Percentiles rank a stretch among this genome's conserved stretches.
Conservation (phyloP, 2,329 filamentous ascomycete species). For the Penicillium sp. region DNA sequence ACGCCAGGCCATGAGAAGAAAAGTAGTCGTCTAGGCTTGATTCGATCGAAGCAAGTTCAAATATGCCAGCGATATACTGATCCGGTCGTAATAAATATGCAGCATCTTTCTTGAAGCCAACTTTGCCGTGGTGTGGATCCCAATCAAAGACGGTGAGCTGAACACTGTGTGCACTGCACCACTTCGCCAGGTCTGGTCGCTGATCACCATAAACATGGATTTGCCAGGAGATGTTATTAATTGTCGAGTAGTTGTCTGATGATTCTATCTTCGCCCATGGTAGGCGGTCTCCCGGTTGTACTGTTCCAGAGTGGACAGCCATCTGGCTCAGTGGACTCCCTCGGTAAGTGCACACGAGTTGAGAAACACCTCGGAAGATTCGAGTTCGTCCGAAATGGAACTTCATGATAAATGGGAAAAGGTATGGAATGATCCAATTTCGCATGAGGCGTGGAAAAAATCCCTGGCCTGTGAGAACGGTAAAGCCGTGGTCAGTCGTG, state of each 20-base stretch:
- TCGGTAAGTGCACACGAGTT: constrained; percentile 48
- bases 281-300: constrained; percentile 51
- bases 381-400: constrained; percentile 19
- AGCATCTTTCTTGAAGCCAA: constrained; percentile 24
- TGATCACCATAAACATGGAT: constrained; percentile 32
- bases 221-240: constrained; percentile 30
- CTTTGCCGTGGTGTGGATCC: constrained; percentile 21
- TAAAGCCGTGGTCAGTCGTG: constrained; percentile 46
- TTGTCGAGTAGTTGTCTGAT: constrained; percentile 28
- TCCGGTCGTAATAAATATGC: constrained; percentile 35
- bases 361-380: constrained; percentile 40
- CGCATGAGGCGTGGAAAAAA: constrained; percentile 45
- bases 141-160: constrained; percentile 25
- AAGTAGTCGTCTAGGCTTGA: constrained; percentile 27
- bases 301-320: constrained; percentile 32
- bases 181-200: constrained; percentile 16
- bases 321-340: constrained; percentile 32
- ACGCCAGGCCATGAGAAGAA: neutral
- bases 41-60: constrained; percentile 16
- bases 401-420: constrained; percentile 27
- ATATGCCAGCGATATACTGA: constrained; percentile 29
- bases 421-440: constrained; percentile 40
- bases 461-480: constrained; percentile 37
- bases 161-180: constrained; percentile 25
- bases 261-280: constrained; percentile 31